Percentiles rank a stretch among this genome's conserved stretches.
Evolutionary conservation across 805 yeast species (phyloP).

Genomic region (Jamesozyma lodderae): DNA sequence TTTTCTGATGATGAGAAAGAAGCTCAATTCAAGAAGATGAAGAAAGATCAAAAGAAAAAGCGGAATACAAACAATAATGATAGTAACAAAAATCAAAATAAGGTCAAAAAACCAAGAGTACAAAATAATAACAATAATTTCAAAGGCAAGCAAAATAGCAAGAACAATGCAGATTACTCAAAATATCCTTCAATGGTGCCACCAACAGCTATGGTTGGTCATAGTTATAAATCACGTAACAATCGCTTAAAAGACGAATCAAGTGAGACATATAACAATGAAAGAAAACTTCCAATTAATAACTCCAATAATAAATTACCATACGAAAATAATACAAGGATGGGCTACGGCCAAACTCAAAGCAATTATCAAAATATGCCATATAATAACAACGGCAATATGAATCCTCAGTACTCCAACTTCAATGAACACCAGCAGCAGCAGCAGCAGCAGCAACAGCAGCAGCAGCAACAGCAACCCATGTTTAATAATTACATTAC

Average conservation of each 20-base stretch:
- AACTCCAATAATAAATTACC: no score
- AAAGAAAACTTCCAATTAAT: no score
- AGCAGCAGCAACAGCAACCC: no score
- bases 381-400: no score
- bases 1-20: conserved; percentile 93
- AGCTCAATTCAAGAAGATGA: conserved; percentile 53
- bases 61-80: conserved; percentile 23
- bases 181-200: conserved; percentile 9
- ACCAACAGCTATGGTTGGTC: conserved; percentile 10
- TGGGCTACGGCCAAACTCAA: no score
- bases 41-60: conserved; percentile 50
- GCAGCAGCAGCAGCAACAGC: no score
- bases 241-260: conserved; percentile 1
- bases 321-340: no score
- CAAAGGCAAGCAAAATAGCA: background rate
- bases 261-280: no score
- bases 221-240: conserved; percentile 8
- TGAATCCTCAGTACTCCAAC: no score
- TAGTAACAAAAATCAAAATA: conserved; percentile 7
- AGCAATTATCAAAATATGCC: no score
- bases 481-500: background rate
- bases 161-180: background rate
- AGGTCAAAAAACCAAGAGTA: conserved; percentile 4
- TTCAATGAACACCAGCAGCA: no score
- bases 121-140: background rate